Conservation (phyloP, 164 flowering plant species). For the Cinnamomum chago region DNA sequence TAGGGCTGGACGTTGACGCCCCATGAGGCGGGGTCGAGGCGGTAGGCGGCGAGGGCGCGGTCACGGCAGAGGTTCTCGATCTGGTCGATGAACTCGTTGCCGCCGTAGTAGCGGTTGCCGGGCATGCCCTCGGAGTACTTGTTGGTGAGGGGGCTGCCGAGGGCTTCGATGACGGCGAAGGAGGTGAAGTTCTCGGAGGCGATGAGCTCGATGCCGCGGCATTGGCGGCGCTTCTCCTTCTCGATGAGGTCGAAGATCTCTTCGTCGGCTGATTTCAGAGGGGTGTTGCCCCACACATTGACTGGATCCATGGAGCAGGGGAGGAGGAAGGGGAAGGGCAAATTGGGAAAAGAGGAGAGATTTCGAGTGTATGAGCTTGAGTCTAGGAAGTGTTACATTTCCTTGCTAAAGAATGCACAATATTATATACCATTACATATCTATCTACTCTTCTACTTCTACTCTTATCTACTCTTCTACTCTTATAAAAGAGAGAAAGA, state of each 20-base stretch:
- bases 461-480: no score
- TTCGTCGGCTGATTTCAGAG: conserved; percentile 55
- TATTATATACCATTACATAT: no score
- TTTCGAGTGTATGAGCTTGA: no score
- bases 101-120: conserved; percentile 96
- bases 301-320: conserved; percentile 71
- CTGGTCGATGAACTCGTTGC: conserved; percentile 93
- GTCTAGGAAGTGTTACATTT: no score
- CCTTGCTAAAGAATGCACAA: no score
- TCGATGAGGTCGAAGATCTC: conserved; percentile 95
- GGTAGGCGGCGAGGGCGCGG: conserved; percentile 76
- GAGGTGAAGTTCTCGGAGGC: conserved; percentile 98
- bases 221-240: conserved; percentile 93
- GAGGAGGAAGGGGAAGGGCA: background rate
- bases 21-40: conserved; percentile 66
- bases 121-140: conserved; percentile 99
- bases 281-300: conserved; percentile 70
- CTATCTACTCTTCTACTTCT: no score
- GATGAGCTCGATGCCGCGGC: conserved; percentile 91
- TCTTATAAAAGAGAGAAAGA: no score
- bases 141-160: conserved; percentile 90
- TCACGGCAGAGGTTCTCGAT: conserved; percentile 87
- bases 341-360: background rate
- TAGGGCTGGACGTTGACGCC: conserved; percentile 99
- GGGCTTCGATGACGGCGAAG: conserved; percentile 93